Conservation (phyloP, 805 yeast genomes). For the Candida maris region DNA sequence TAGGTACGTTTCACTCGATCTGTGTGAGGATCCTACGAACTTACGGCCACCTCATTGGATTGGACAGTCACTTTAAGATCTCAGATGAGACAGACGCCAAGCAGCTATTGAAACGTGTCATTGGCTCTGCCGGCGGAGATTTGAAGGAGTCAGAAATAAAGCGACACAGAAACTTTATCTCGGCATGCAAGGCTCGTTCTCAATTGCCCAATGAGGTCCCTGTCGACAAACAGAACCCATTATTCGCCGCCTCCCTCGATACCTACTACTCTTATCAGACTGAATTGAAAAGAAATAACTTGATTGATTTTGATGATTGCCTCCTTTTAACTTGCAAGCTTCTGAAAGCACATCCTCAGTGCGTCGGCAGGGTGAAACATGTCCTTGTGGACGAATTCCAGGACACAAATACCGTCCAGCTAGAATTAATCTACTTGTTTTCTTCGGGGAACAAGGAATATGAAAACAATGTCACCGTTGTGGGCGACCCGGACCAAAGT, state of each 20-base stretch:
- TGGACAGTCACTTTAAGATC: slow-evolving; percentile 41
- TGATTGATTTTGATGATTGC: slow-evolving; percentile 83
- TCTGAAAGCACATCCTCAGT: slow-evolving; percentile 39
- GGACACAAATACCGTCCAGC: slow-evolving; percentile 80
- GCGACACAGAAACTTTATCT: slow-evolving; percentile 42
- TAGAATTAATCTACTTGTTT: slow-evolving; percentile 58
- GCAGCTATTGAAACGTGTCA: slow-evolving; percentile 40
- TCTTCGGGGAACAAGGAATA: slow-evolving; percentile 37
- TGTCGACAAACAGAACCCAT: slow-evolving; percentile 19
- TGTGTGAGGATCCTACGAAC: slow-evolving; percentile 57
- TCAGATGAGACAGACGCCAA: slow-evolving; percentile 63
- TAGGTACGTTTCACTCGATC: slow-evolving; percentile 90
- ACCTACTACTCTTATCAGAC: slow-evolving; percentile 54
- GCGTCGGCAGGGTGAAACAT: slow-evolving; percentile 53
- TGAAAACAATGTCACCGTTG: slow-evolving; percentile 68
- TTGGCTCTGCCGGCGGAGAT: slow-evolving; percentile 9
- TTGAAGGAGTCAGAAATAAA: slow-evolving; percentile 38
- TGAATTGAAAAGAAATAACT: slow-evolving; percentile 37
- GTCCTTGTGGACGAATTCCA: slow-evolving; percentile 93
- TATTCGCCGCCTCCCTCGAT: slow-evolving; percentile 31
- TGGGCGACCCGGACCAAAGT: slow-evolving; percentile 96
- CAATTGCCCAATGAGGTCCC: slow-evolving; percentile 37
- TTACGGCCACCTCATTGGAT: slow-evolving; percentile 51
- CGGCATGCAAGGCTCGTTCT: slow-evolving; percentile 55
- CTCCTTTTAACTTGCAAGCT: slow-evolving; percentile 53